Evolutionary conservation across 1,284 basidiomycete genomes (phyloP), one percentile per base, ranked within the genome.

Genomic region (Ustilago vetiveriae): DNA sequence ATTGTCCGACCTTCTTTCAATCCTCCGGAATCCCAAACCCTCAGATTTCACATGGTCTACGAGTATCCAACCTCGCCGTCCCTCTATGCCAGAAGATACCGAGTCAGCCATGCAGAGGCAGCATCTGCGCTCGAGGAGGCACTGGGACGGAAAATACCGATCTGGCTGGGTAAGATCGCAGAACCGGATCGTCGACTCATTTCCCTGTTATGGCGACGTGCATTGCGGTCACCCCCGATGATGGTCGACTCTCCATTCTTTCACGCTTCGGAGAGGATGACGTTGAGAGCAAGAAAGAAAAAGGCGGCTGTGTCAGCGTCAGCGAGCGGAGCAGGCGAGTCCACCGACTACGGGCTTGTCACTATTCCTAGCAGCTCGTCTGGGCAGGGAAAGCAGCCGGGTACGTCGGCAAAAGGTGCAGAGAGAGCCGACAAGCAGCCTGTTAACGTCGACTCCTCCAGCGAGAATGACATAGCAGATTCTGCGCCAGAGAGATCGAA

Each of bases 51-150:
- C 2, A 8, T 42, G 6, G 26, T 58, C 17, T 24, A 58, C 38
- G 24, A 51, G 33, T 58, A 37, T 22, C 48, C 48, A 6, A 58
- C 48, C 2, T 56, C 54, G 23, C 17, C 26, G 0, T 14, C 22
- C 6, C 14, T 16, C 21, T 43, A 32, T 27, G 19, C 30, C 7
- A 9, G 21, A 3, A 22, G 19, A 3, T 30, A 24, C 22, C 13
- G 3, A 2, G 9, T 3, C 19, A 14, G 40, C 21, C 47, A 42
- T 16, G 23, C 19, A 1, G 3, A 16, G 8, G 47, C 47, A 10
- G 6, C 19, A 10, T 21, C 5, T 3, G 19, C n/a, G 8, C 32
- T 52, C 6, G 0, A 27, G 11, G 8, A 40, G 9, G 27, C 35
- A 3, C 29, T 56, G 17, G 0, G 6, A 7, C 2, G 10, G 10